Evolutionary conservation across 139 green algal species (phyloP).

Genomic region (Spirogloea muscicola): DNA sequence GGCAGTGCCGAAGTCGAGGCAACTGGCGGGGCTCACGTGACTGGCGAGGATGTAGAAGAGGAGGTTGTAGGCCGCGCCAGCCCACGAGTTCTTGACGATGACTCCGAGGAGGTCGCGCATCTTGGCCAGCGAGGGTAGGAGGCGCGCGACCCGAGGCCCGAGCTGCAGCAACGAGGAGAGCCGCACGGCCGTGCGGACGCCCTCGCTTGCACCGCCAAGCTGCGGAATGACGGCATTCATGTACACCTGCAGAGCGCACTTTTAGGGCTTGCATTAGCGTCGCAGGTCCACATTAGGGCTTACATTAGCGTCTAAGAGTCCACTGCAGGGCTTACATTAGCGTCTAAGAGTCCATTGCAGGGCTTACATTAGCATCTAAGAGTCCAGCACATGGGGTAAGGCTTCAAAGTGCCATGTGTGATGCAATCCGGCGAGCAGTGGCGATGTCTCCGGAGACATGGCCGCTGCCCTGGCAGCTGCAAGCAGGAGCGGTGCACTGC

Average conservation of each 20-base stretch:
- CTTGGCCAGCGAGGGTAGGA: conserved; percentile 13
- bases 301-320: no score
- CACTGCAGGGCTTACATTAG: no score
- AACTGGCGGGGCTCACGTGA: background rate
- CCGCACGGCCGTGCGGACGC: conserved; percentile 1
- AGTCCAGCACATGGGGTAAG: no score
- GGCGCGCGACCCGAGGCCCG: conserved; percentile 25
- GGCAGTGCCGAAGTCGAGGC: background rate
- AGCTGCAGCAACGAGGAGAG: conserved; percentile 28
- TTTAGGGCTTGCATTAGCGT: no score
- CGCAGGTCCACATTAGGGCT: no score
- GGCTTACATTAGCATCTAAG: no score
- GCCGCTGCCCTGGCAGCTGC: no score
- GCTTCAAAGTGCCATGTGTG: no score
- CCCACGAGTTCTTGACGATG: conserved; percentile 34
- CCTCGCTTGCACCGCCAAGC: background rate
- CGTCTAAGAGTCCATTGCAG: no score
- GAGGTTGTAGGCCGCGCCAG: conserved; percentile 31
- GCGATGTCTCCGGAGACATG: no score
- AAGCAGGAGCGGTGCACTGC: background rate
- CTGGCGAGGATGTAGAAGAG: conserved; percentile 24
- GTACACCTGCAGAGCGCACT: no score
- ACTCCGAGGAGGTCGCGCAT: background rate
- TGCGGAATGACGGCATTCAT: background rate
- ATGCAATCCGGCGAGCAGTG: no score